Base-by-base conservation (phyloP, 2,329 filamentous ascomycete genomes). In the Colletotrichum sansevieriae region DNA sequence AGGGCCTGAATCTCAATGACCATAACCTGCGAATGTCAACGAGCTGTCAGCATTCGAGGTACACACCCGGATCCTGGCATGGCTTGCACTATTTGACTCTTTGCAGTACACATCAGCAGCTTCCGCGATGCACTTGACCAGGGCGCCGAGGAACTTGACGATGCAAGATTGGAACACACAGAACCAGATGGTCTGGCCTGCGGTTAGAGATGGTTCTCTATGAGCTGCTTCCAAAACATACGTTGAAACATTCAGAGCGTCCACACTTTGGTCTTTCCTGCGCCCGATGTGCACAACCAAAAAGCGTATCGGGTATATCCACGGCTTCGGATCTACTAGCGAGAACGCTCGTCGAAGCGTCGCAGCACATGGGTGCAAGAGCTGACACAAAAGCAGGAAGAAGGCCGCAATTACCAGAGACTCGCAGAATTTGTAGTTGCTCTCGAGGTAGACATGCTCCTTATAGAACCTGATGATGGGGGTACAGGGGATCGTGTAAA, bases 361-460 rank as follows among this genome's bases (percentile, higher is more conserved):
- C 3, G 29, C 10, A 2, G 20, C 10, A 7, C 60, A 55, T 2
- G 29, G 37, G 6, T 65, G 63, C 0, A 65, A 1, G 9, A 51
- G n/a, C 25, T 61, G 55, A 20, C 63, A 65, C 0, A 65, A 20
- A 4, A 65, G 25, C 18, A 54, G 13, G 47, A 65, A 65, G 39
- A 65, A 65, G 13, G 63, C 22, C 1, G 63, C 47, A 46, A 65
- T 61, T 29, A 65, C 63, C 0, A 65, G 39, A 6, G 63, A 65
- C 39, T 65, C 55, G 39, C 54, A 65, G 15, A 65, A 65, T 8
- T 65, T 55, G 47, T 61, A 65, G 12, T 61, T 54, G 39, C 37
- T 47, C 18, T 15, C 63, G 29, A 65, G 58, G 7, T 65, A 65
- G 9, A 61, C 56, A 18, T 61, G 46, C 22, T 65, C n/a, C n/a